These are phyloP conservation scores for Fusarium sp. DNA, from an alignment of 2,329 filamentous ascomycete genomes.

Conservation along the genomic window DNA sequence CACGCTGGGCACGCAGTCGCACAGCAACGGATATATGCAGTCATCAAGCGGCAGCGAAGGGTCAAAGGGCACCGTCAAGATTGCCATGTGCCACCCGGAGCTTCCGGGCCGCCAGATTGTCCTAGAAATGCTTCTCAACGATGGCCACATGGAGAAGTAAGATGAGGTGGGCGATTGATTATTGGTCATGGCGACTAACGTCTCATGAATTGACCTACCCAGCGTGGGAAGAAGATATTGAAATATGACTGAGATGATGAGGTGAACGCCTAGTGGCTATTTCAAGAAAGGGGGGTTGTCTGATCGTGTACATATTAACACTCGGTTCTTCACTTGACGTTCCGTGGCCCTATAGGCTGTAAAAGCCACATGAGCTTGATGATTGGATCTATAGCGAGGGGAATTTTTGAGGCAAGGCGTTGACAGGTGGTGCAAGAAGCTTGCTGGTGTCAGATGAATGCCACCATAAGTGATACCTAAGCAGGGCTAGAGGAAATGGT, in stretches of 20 bases:
- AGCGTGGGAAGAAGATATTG: constrained; percentile 12
- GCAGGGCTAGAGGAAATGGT: constrained; percentile 21
- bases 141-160: constrained; percentile 71
- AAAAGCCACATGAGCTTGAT: constrained; percentile 9
- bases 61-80: constrained; percentile 83
- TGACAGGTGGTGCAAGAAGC: constrained; percentile 27
- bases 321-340: constrained; percentile 7
- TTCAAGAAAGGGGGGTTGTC: constrained; percentile 11
- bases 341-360: constrained; percentile 2
- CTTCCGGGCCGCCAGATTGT: constrained; percentile 85
- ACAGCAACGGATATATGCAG: constrained; percentile 49
- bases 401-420: constrained; percentile 32
- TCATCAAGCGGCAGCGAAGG: constrained; percentile 53
- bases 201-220: constrained; percentile 3
- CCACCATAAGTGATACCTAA: constrained; percentile 35
- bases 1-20: constrained; percentile 48
- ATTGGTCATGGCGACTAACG: constrained; percentile 16
- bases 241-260: constrained; percentile 6
- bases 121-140: constrained; percentile 90
- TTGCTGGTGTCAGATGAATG: constrained; percentile 21
- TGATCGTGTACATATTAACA: constrained; percentile 32
- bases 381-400: constrained; percentile 29
- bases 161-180: constrained; percentile 1
- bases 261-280: constrained; percentile 2
- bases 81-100: constrained; percentile 94